A percentile compares a stretch with the other conserved stretches of the same genome.
Conservation (phyloP, 129 eudicot species). For the Pulicaria dysenterica region DNA sequence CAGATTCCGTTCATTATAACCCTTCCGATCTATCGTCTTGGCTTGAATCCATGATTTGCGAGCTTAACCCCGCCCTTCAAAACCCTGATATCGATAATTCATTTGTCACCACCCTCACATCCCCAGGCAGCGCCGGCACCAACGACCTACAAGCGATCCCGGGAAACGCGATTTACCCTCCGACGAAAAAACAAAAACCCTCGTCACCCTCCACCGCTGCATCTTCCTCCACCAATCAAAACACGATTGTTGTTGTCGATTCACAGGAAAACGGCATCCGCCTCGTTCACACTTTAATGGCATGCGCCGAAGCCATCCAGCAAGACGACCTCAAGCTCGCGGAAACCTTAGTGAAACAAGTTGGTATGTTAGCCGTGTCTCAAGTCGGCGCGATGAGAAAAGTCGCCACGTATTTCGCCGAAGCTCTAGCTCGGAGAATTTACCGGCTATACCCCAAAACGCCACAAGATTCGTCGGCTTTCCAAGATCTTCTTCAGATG, state of each 20-base stretch:
- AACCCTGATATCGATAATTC: conserved; percentile 13
- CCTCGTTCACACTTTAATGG: conserved; percentile 71
- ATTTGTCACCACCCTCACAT: conserved; percentile 6
- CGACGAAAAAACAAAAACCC: conserved; percentile 44
- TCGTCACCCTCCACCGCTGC: conserved; percentile 12
- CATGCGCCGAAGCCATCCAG: conserved; percentile 83
- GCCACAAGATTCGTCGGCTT: conserved; percentile 50
- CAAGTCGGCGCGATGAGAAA: conserved; percentile 85
- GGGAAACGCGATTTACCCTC: conserved; percentile 58
- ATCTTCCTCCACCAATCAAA: conserved; percentile 14
- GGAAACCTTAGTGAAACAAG: conserved; percentile 63
- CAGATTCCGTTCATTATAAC: conserved; percentile 69
- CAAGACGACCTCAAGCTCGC: conserved; percentile 52
- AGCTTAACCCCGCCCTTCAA: conserved; percentile 36
- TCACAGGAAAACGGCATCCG: conserved; percentile 77
- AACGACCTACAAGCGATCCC: conserved; percentile 59
- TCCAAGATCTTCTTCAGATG: conserved; percentile 51
- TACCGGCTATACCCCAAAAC: conserved; percentile 47
- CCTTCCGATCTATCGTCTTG: conserved; percentile 72
- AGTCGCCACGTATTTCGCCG: conserved; percentile 80
- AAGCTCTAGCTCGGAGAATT: conserved; percentile 68
- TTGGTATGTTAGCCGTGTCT: conserved; percentile 57
- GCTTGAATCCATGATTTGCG: conserved; percentile 70
- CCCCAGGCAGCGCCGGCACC: too few relatives aligned
- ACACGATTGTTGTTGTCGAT: conserved; percentile 58